phyloP scores from a whole-genome alignment of 1,284 basidiomycete species.

The Peniophora sp. region DNA sequence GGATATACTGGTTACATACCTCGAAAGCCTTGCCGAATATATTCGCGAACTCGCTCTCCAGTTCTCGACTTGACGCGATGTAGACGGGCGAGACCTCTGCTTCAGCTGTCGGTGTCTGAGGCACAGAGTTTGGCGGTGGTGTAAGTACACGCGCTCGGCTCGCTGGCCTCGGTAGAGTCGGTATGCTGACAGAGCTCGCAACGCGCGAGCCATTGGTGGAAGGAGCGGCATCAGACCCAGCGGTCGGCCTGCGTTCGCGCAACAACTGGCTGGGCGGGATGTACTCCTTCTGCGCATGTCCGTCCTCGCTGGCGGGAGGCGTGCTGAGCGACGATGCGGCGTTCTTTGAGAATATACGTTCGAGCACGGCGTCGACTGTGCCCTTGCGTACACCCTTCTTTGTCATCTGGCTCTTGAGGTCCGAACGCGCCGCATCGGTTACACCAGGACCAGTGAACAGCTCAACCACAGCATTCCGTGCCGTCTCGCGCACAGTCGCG shows the following conservation, averaged over 20 bases:
- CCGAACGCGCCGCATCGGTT: constrained; percentile 80
- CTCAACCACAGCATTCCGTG: constrained; percentile 73
- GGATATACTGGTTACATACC: constrained; percentile 29
- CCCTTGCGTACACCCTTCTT: constrained; percentile 82
- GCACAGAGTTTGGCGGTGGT: constrained; percentile 24
- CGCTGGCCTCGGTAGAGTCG: constrained; percentile 39
- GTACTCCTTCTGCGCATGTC: constrained; percentile 53
- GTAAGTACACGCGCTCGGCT: constrained; percentile 47
- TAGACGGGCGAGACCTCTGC: constrained; percentile 43
- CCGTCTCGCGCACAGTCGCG: constrained; percentile 80
- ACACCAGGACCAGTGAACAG: constrained; percentile 80
- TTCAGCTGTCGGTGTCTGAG: constrained; percentile 18
- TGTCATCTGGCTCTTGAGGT: constrained; percentile 87
- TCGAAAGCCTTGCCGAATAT: constrained; percentile 83
- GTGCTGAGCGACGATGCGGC: constrained; percentile 22
- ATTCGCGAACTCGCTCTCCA: constrained; percentile 76
- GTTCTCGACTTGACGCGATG: constrained; percentile 79
- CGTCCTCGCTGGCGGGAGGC: constrained; percentile 48
- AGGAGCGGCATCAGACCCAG: constrained; percentile 17
- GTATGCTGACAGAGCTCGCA: constrained; percentile 41
- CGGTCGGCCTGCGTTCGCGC: constrained; percentile 41
- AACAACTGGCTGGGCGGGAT: constrained; percentile 67
- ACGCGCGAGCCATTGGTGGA: constrained; percentile 20
- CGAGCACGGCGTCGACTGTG: constrained; percentile 66
- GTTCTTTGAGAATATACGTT: constrained; percentile 44